Evolutionary conservation across 495 filamentous ascomycete genomes (phyloP), one percentile per base, ranked within the genome.

Genomic region (Tuber aestivum): DNA sequence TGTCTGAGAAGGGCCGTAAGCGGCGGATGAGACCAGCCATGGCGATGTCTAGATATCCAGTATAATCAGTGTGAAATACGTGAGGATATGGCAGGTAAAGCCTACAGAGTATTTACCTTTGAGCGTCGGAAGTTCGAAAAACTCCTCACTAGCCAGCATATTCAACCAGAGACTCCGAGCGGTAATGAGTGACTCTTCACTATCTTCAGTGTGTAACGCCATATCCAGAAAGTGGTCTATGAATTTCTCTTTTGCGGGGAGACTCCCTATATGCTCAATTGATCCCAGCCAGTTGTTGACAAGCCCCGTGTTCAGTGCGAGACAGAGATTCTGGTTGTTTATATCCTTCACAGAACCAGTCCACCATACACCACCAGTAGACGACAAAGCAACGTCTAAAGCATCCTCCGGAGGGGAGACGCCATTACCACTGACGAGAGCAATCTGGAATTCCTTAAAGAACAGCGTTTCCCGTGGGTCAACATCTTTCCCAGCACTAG

Each of bases 21-120:
- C 73, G 77, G 16, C 69, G 38, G 21, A 82, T 72, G 56, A 82
- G 75, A 44, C 80, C 80, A 69, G 81, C 73, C 71, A 82, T 61
- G 1, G 80, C 70, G 3, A 75, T 69, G 32, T 82, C 81, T 82
- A 38, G 37, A 38, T 68, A 70, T 45, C n/a, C 35, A 18, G 56
- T 35, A 7, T 2, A 35, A 18, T 41, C 44, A 65, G 38, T 79
- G 0, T 75, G 41, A 20, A 72, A 41, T 20, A 32, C 35, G 3
- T 16, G 21, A 72, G 73, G 37, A 16, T 16, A 32, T 10, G 40
- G 27, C 27, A 32, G 37, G 69, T 18, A 35, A 14, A 27, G 8
- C 35, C 7, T 41, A 41, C 37, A 16, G 71, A 41, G 73, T 37
- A 70, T 32, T 68, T 27, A 82, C 80, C 77, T 77, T 82, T 82